phyloP scores from a whole-genome alignment of 331 rosid genomes.

The Quercus phellos region DNA sequence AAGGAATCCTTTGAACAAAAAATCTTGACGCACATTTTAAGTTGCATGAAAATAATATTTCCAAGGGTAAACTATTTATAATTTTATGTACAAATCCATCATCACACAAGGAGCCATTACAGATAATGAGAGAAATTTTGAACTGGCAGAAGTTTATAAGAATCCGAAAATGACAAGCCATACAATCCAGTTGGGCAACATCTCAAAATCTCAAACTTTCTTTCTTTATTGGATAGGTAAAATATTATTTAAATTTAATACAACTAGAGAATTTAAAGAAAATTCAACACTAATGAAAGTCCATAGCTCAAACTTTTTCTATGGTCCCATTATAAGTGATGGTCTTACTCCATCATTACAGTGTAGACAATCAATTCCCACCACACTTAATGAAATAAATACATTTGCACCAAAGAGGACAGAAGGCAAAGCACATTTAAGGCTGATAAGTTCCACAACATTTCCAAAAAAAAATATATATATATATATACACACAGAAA shows the following conservation, averaged over 20 bases:
- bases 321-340: background rate
- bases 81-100: background rate
- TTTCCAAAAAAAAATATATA: background rate
- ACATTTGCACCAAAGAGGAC: background rate
- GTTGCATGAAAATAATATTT: background rate
- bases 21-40: background rate
- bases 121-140: background rate
- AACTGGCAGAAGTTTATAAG: background rate
- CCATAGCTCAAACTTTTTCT: background rate
- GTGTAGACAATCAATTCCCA: background rate
- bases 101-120: background rate
- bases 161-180: background rate
- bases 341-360: background rate
- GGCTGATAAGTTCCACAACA: background rate
- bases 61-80: background rate
- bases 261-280: too few species aligned
- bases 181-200: background rate
- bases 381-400: background rate
- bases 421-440: background rate
- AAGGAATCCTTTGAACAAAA: background rate
- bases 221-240: too few species aligned
- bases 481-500: background rate
- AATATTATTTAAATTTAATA: too few species aligned
- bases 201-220: too few species aligned
- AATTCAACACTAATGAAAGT: too few species aligned